Percentiles rank a stretch among this genome's conserved stretches.
phyloP scores from a whole-genome alignment of 169 alveolate genomes.

The Plasmodium gonderi region DNA sequence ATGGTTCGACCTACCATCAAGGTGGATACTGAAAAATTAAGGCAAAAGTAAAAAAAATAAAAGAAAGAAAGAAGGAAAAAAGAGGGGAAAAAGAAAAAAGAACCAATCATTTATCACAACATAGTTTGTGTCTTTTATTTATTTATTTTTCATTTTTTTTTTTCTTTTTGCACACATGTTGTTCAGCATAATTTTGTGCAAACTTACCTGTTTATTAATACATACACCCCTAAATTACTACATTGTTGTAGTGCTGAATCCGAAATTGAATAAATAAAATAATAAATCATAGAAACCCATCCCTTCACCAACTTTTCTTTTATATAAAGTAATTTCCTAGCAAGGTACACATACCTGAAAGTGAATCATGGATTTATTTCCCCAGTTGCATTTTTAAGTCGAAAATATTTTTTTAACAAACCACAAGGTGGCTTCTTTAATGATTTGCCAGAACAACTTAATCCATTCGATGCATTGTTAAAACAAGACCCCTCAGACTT shows the following conservation, averaged over 20 bases:
- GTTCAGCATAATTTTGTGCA: not conserved
- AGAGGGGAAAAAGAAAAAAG: too few species aligned
- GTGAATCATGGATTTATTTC: constrained; percentile 16
- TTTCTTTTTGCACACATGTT: not conserved
- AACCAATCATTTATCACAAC: too few species aligned
- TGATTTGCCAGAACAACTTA: constrained; percentile 36
- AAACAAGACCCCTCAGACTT: constrained; percentile 79
- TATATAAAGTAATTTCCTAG: constrained; percentile 28
- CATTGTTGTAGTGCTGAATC: not conserved
- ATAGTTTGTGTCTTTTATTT: not conserved
- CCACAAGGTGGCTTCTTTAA: constrained; percentile 60
- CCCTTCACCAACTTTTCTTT: not conserved
- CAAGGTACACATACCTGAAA: constrained; percentile 19
- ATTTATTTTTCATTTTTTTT: too few species aligned
- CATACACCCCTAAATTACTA: not conserved
- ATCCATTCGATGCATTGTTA: constrained; percentile 51
- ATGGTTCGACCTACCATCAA: constrained; percentile 29
- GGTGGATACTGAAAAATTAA: constrained; percentile 61
- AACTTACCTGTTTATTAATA: not conserved
- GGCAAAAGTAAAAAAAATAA: constrained; percentile 28
- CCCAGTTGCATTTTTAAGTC: constrained; percentile 44
- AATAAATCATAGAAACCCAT: not conserved
- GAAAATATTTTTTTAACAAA: constrained; percentile 37
- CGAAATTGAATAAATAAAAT: not conserved
- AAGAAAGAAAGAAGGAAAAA: not conserved